Evolutionary conservation across 192 early-diverging fungal species (phyloP), one percentile per base, ranked within the genome.

Genomic region (Entrophospora sp.): DNA sequence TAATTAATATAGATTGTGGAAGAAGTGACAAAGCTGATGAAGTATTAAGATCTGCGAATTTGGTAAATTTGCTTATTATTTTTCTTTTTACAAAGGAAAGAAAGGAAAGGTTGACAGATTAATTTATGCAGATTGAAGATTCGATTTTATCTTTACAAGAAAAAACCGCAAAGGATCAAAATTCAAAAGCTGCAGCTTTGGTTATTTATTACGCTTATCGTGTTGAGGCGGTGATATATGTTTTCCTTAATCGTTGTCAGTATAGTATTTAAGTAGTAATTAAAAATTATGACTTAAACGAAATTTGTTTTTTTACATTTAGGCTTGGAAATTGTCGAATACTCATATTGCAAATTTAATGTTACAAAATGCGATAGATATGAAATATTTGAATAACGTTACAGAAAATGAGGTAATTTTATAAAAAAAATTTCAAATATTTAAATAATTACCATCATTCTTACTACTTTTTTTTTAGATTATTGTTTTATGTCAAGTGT

Each of bases 321-420:
- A 65, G 63, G 63, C 63, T 4, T 65, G 63, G 63, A 65, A 65
- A 53, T 53, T 65, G 24, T 18, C 48, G 13, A 65, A 65, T 53
- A 38, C 18, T 52, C 63, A 65, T 37, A 36, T 65, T 27, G 63
- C 63, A 12, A 65, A 65, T 27, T 38, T 65, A 35, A 65, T 65
- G 63, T 37, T 65, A 16, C 63, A 65, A 28, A 46, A 65, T 37
- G 63, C 63, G 16, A 65, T 49, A 65, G 63, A 49, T 27, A 16
- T n/a, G 20, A 52, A 37, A 10, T 40, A 65, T 37, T 40, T 65
- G 22, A 36, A 52, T 10, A 31, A 53, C 31, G 32, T 49, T 24
- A 38, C 63, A 0, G 7, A 22, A 25, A 37, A 27, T 28, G 63
- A 65, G 32, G 63, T 52, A 36, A 30, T 56, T 30, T 30, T 56